Percentiles rank a stretch among this genome's conserved stretches.
Evolutionary conservation across 306 rosid genomes (phyloP).

Genomic region (Castanopsis chinensis): DNA sequence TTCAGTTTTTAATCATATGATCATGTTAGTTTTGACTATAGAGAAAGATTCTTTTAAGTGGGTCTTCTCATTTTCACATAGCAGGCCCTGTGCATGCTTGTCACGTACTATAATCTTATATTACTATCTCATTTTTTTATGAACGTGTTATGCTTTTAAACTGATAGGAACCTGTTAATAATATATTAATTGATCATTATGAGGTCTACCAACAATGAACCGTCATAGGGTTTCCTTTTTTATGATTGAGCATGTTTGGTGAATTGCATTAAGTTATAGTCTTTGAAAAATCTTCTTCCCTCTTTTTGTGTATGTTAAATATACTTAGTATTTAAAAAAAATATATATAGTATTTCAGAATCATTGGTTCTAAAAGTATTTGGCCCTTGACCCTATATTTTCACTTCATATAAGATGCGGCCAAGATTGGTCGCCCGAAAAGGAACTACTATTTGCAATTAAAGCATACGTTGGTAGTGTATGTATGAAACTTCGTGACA

Average conservation of each 20-base stretch:
- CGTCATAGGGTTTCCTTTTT: conserved; percentile 13
- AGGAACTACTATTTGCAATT: too few species aligned
- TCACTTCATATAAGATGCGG: neutral
- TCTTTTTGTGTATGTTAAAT: too few species aligned
- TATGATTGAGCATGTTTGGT: conserved; percentile 1
- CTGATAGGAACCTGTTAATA: neutral
- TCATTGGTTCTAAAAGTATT: neutral
- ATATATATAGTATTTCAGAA: neutral
- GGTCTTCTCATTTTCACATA: conserved; percentile 27
- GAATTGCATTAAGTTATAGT: neutral
- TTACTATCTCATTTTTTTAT: neutral
- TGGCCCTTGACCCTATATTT: neutral
- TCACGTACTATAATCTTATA: conserved; percentile 42
- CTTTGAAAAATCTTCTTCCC: neutral
- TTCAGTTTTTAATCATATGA: conserved; percentile 25
- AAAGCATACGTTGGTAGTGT: too few species aligned
- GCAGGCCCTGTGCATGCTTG: conserved; percentile 44
- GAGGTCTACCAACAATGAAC: conserved; percentile 40
- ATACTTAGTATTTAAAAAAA: too few species aligned
- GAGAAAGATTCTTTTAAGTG: conserved; percentile 30
- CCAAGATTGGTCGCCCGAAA: too few species aligned
- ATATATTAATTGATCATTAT: conserved; percentile 38
- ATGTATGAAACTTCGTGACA: too few species aligned
- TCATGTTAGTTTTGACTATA: conserved; percentile 41
- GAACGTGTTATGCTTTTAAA: too few species aligned